Evolutionary conservation across 345 rosid genomes (phyloP), one percentile per base, ranked within the genome.

Genomic region (Populus simonii): DNA sequence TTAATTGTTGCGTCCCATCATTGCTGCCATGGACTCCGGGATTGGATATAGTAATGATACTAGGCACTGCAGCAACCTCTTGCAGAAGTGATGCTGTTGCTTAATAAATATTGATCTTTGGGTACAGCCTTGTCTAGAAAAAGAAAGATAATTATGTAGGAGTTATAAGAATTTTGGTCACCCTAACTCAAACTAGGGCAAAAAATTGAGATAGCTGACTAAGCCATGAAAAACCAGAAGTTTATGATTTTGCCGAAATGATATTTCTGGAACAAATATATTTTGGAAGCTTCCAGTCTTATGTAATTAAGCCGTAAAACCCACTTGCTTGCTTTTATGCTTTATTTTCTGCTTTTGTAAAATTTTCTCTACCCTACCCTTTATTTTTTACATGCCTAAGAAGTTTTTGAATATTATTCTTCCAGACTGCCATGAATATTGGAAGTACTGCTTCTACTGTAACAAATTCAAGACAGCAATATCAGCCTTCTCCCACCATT

Each of bases 391-490:
- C 47, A 53, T 33, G 35, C 35, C 51, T 86, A 27, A 77, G 68
- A 33, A 39, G 39, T 67, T 59, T 73, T 61, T 53, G 17, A 43
- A 39, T 61, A 25, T n/a, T 41, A 45, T 41, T 73, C 38, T 79
- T 86, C 82, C 84, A 89, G 92, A 76, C 84, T 1, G 82, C 88
- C 61, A 62, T 81, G 76, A 85, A 63, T 78, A 49, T 83, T 22
- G 89, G 93, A 80, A 87, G 81, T 73, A 81, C 69, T 70, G 73
- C 85, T 31, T 68, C 85, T 43, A 84, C 38, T 82, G 69, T 75
- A 27, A 74, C 80, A 43, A 86, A 70, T 77, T 80, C 82, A 68
- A 79, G 84, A 67, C 89, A 79, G 72, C 85, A 78, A 51, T 84
- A 87, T 41, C 86, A 81, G 74, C 65, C 87, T 71, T 43, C 89